Base-by-base conservation (phyloP, 306 rosid genomes). In the Acacia crassicarpa region DNA sequence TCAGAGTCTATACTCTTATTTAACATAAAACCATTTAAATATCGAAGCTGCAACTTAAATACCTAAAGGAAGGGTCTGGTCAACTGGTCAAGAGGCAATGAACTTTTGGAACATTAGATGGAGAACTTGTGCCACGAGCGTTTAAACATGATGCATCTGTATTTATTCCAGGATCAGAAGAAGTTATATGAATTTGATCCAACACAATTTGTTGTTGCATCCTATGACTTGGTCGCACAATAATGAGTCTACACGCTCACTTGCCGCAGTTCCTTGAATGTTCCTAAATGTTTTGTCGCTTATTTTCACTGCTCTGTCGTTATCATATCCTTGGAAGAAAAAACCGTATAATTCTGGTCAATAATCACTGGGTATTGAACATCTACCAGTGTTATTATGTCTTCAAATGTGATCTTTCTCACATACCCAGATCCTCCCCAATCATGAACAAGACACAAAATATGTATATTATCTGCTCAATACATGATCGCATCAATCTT, bases 361-460 rank as follows among this genome's bases (percentile, higher is more conserved):
- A 89, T 89, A 12, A 91, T 69, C 2, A 89, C 25, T 8, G 94
- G 90, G 2, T 87, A 85, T 3, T 25, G 6, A 1, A 78, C 69
- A 10, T 17, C 69, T 4, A 12, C 7, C 1, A 89, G 16, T 44
- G 3, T 20, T 9, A 91, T 89, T 9, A 91, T 89, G 17, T 91
- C 56, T 19, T 87, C 86, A 48, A 75, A 91, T 16, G 46, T 75
- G 40, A 91, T 89, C 13, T 82, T 82, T 33, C 61, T 87, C 0
- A 91, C 91, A 85, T 84, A 89, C 43, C 92, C 91, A 0, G 30
- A 4, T 78, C 94, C 90, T 51, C 91, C 89, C 91, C 88, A 1
- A 32, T 69, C 17, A 38, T 78, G 67, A 17, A 17, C 90, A 43
- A 43, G 46, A 43, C 43, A 70, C 53, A 69, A 70, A 69, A 65